These are phyloP conservation scores for Cubamyces lactineus DNA, from an alignment of 768 basidiomycete species.

Conservation along the genomic window DNA sequence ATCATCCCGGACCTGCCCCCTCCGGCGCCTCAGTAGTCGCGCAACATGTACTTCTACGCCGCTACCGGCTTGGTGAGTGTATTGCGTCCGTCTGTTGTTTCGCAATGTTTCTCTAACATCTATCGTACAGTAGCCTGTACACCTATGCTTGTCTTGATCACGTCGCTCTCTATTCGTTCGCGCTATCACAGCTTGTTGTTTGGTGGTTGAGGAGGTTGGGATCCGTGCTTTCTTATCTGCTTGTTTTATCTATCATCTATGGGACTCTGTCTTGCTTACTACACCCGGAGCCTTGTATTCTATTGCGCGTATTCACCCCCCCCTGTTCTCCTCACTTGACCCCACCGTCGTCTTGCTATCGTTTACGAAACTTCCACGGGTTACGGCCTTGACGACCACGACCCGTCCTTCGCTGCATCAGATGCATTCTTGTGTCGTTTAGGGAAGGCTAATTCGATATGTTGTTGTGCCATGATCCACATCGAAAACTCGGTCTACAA, in stretches of 20 bases:
- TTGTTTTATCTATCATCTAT: constrained; percentile 18
- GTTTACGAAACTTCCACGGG: constrained; percentile 2
- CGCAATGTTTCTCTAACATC: background rate
- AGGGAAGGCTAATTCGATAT: background rate
- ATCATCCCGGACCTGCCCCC: constrained; percentile 36
- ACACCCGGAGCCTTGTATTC: constrained; percentile 3
- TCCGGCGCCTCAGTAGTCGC: constrained; percentile 13
- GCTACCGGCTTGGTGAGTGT: constrained; percentile 12
- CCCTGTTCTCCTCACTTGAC: background rate
- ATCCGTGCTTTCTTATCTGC: background rate
- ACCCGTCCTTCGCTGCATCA: background rate
- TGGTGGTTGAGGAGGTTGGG: constrained; percentile 4
- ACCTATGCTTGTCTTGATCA: background rate
- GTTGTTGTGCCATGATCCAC: background rate
- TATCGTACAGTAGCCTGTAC: constrained; percentile 2
- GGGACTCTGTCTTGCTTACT: constrained; percentile 11
- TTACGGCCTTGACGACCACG: constrained; percentile 7
- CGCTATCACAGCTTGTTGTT: background rate
- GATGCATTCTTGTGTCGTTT: background rate
- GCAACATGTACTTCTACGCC: constrained; percentile 22
- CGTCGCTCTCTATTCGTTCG: constrained; percentile 8
- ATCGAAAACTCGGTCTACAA: background rate
- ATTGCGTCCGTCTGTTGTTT: background rate
- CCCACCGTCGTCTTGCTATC: background rate
- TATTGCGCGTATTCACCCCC: background rate